These are phyloP conservation scores for Celoporthe dispersa DNA, from an alignment of 2,329 filamentous ascomycete species.

Conservation along the genomic window DNA sequence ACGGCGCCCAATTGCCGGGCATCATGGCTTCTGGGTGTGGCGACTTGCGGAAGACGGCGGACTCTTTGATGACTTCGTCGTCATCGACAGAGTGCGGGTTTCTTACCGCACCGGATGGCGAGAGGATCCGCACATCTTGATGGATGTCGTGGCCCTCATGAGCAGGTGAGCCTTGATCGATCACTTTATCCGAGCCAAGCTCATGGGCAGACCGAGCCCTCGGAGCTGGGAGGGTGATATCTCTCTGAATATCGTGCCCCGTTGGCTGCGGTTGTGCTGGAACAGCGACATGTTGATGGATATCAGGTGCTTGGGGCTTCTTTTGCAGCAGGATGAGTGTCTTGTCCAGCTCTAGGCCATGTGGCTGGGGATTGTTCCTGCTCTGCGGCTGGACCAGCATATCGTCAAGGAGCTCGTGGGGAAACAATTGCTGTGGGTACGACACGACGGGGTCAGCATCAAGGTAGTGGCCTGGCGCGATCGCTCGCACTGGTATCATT, in stretches of 20 bases:
- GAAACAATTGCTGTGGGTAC: constrained; percentile 15
- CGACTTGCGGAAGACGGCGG: constrained; percentile 26
- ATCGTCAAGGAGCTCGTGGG: constrained; percentile 27
- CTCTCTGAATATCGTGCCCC: constrained; percentile 14
- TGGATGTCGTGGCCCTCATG: constrained; percentile 15
- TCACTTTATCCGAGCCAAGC: constrained; percentile 8
- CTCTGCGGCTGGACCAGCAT: constrained; percentile 9
- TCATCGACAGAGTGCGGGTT: constrained; percentile 18
- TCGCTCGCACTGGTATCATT: constrained; percentile 16
- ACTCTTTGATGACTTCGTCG: constrained; percentile 21
- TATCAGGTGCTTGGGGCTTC: constrained; percentile 5
- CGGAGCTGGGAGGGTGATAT: constrained; percentile 11
- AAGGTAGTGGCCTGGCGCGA: constrained; percentile 20
- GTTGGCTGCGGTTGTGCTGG: background rate
- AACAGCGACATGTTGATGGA: constrained; percentile 10
- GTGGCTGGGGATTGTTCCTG: constrained; percentile 12
- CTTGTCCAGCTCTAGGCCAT: constrained; percentile 25
- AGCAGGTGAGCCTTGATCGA: background rate
- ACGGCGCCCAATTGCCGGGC: constrained; percentile 20
- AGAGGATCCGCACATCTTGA: constrained; percentile 28
- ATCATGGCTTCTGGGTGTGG: constrained; percentile 22
- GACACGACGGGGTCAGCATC: constrained; percentile 24
- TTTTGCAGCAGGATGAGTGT: constrained; percentile 2
- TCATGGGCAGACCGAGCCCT: constrained; percentile 11
- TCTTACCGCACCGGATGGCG: constrained; percentile 25